A percentile compares a stretch with the other conserved stretches of the same genome.
Conservation (phyloP, 1,284 basidiomycete species). For the Trichosporon sp. region DNA sequence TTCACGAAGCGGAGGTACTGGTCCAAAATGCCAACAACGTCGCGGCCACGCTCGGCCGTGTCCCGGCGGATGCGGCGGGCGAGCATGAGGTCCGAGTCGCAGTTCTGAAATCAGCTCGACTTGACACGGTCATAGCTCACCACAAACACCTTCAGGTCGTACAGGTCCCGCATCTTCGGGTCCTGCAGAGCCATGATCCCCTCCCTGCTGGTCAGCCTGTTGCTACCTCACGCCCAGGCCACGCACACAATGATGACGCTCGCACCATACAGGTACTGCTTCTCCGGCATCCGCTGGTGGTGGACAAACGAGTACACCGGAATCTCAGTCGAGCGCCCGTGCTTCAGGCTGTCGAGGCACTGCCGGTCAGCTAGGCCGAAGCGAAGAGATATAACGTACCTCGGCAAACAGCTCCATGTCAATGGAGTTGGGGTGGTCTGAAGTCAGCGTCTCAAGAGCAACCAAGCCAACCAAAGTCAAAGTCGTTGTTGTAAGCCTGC, state of each 20-base stretch:
- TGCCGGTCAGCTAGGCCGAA: constrained; percentile 43
- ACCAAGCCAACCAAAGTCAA: constrained; percentile 61
- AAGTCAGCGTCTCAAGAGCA: background rate
- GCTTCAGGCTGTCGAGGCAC: constrained; percentile 80
- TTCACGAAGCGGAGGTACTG: constrained; percentile 85
- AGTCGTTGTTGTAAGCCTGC: constrained; percentile 74
- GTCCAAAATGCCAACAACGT: constrained; percentile 79
- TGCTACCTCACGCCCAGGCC: background rate
- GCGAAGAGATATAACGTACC: constrained; percentile 48
- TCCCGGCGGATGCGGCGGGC: constrained; percentile 86
- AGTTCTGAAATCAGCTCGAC: constrained; percentile 49
- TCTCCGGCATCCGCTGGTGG: constrained; percentile 81
- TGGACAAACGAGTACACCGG: constrained; percentile 90
- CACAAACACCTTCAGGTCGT: constrained; percentile 77
- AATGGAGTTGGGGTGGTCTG: constrained; percentile 85
- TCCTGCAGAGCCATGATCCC: constrained; percentile 90
- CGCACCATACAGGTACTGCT: constrained; percentile 89
- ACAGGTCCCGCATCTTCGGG: constrained; percentile 67
- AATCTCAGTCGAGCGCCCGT: constrained; percentile 62
- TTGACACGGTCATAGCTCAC: constrained; percentile 12
- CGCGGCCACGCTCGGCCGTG: constrained; percentile 78
- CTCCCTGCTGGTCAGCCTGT: constrained; percentile 53
- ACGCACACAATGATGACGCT: constrained; percentile 79
- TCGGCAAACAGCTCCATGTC: constrained; percentile 81
- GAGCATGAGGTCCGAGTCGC: constrained; percentile 95